Base-by-base conservation (phyloP, 169 alveolate genomes). In the Haemoproteus tartakovskyi region DNA sequence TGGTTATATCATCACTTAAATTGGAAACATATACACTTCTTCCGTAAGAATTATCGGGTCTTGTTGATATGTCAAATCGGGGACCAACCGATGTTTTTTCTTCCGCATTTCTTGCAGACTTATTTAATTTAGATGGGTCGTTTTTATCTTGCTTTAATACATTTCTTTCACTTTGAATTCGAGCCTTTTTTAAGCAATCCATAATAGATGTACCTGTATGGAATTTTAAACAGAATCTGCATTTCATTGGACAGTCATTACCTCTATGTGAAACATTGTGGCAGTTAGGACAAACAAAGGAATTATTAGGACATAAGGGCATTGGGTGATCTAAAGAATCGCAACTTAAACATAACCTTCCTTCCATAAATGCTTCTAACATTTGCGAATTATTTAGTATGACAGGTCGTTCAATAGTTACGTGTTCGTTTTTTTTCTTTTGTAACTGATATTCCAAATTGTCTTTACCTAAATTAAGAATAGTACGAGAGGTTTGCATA, bases 251-350 rank as follows among this genome's bases (percentile, higher is more conserved):
- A 26, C 82, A 67, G 19, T 67, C 82, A 41, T 67, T 67, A 30
- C 92, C 92, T 47, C 92, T 50, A 33, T 87, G 92, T 9, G 89
- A 79, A 27, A 81, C 62, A 9, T 81, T 78, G 62, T 87, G 92
- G 46, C 92, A 87, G 52, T 87, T 87, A 12, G 92, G 92, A 40
- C 92, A 87, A 8, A 87, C 92, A 52, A 87, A 87, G 24, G 83
- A 87, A 50, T 86, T 83, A 51, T 74, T 78, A 37, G 92, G 92
- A 21, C 92, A 87, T 46, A 82, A 64, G 18, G 92, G 83, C 78
- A 87, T 87, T 14, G 83, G 83, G 38, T 87, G 92, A 37, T 79
- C 86, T 67, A 81, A 78, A 9, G 88, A 80, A 54, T 87, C 92
- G 62, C 92, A 87, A 16, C 90, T 82, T 51, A 87, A 60, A 33